phyloP scores from a whole-genome alignment of 2,329 filamentous ascomycete genomes.

The Sarocladium strictum region DNA sequence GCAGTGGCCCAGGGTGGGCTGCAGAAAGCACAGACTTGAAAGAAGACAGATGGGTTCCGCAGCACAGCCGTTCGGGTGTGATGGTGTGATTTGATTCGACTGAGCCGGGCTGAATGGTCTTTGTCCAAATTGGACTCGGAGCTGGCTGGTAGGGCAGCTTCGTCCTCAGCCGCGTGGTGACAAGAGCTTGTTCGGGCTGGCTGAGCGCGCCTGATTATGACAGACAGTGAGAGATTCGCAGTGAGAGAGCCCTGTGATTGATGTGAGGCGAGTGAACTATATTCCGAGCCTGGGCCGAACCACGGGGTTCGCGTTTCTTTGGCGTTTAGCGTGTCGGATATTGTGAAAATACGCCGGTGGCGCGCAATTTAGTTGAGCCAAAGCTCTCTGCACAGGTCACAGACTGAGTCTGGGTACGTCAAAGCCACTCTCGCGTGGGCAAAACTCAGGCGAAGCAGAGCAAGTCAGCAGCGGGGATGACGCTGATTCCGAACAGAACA shows the following conservation, averaged over 20 bases:
- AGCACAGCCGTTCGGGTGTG: not conserved
- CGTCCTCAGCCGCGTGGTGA: not conserved
- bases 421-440: not conserved
- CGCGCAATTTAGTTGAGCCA: conserved; percentile 1
- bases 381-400: conserved; percentile 1
- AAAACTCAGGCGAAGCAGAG: not conserved
- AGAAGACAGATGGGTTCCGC: not conserved
- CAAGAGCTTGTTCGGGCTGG: not conserved
- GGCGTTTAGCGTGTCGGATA: conserved; percentile 8
- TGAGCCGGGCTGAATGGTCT: not conserved
- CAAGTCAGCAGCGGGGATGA: not conserved
- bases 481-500: not conserved
- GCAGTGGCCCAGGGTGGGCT: not conserved
- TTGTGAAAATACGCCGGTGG: not conserved
- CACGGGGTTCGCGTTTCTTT: not conserved
- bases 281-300: not conserved
- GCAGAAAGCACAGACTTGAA: conserved; percentile 7
- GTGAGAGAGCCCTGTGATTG: not conserved
- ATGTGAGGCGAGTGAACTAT: not conserved
- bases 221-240: not conserved
- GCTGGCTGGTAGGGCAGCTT: not conserved
- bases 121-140: not conserved
- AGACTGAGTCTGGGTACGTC: not conserved
- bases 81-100: conserved; percentile 4
- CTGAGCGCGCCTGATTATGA: not conserved